A percentile compares a stretch with the other conserved stretches of the same genome.
Conservation (phyloP, 257 asterid species). For the Nicotiana otophora region DNA sequence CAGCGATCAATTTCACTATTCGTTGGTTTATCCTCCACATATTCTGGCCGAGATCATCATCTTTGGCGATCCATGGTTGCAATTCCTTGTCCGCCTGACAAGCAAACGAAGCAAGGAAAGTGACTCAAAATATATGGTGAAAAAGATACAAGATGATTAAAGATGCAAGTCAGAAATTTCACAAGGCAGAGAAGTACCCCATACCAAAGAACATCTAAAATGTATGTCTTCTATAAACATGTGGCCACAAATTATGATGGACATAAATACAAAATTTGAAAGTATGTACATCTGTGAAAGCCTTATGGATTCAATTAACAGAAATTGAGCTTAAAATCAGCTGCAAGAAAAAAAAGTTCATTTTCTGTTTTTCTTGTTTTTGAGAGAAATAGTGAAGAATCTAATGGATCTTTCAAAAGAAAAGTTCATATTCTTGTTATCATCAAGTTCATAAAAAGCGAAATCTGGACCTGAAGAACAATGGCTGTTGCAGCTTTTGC, state of each 20-base stretch:
- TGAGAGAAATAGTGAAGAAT: neutral
- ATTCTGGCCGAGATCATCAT: conserved; percentile 85
- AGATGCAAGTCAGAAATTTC: neutral
- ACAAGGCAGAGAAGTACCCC: neutral
- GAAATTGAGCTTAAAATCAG: neutral
- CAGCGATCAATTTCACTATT: conserved; percentile 83
- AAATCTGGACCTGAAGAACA: conserved; percentile 91
- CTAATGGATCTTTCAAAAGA: neutral
- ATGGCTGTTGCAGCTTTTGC: conserved; percentile 97
- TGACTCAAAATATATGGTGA: conserved; percentile 30
- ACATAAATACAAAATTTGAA: neutral
- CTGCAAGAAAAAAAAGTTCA: neutral
- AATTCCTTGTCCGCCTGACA: conserved; percentile 96
- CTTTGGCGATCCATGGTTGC: conserved; percentile 95
- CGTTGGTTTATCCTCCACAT: conserved; percentile 95
- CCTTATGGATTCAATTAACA: neutral
- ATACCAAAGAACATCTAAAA: neutral
- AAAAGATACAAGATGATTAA: neutral
- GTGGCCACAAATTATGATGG: neutral
- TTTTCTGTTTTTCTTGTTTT: neutral
- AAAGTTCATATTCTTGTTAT: neutral
- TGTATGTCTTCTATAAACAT: neutral
- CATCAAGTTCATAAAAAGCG: conserved; percentile 29
- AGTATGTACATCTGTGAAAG: neutral
- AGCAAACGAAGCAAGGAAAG: conserved; percentile 31